Evolutionary conservation across 345 rosid genomes (phyloP).

Genomic region (Chamaenerion angustifolium): DNA sequence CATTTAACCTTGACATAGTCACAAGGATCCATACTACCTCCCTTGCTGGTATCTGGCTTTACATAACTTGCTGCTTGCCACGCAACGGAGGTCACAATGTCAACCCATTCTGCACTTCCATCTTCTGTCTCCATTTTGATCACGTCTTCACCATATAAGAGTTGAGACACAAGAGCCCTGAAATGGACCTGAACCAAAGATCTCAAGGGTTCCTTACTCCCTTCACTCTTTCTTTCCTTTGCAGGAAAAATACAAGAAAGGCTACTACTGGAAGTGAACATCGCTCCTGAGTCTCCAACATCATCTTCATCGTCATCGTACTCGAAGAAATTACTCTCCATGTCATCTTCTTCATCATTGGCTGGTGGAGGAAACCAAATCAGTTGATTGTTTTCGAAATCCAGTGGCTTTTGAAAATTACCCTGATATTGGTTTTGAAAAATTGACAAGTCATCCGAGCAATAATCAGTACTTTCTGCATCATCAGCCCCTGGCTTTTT

Average conservation of each 20-base stretch:
- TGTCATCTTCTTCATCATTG: conserved; percentile 73
- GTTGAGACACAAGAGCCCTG: conserved; percentile 92
- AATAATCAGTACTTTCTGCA: conserved; percentile 33
- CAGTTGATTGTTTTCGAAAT: conserved; percentile 70
- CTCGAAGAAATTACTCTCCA: conserved; percentile 47
- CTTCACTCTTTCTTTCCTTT: conserved; percentile 53
- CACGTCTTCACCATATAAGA: conserved; percentile 54
- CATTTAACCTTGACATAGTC: conserved; percentile 93
- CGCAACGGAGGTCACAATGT: conserved; percentile 60
- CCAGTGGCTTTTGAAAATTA: conserved; percentile 39
- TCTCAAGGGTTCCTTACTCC: conserved; percentile 56
- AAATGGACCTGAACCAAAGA: conserved; percentile 76
- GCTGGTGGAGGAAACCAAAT: conserved; percentile 95
- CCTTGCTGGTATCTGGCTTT: conserved; percentile 91
- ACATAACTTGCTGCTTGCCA: conserved; percentile 96
- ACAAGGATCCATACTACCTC: conserved; percentile 98
- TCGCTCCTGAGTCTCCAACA: conserved; percentile 60
- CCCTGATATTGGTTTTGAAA: conserved; percentile 20
- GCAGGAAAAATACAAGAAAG: conserved; percentile 48
- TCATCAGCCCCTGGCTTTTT: conserved; percentile 37
- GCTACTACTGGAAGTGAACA: conserved; percentile 66
- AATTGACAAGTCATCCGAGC: conserved; percentile 24
- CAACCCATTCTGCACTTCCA: conserved; percentile 58
- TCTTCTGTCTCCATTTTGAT: conserved; percentile 36
- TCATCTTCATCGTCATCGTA: conserved; percentile 88